Evolutionary conservation across 768 basidiomycete genomes (phyloP), one percentile per base, ranked within the genome.

Genomic region (Pluteus cervinus): DNA sequence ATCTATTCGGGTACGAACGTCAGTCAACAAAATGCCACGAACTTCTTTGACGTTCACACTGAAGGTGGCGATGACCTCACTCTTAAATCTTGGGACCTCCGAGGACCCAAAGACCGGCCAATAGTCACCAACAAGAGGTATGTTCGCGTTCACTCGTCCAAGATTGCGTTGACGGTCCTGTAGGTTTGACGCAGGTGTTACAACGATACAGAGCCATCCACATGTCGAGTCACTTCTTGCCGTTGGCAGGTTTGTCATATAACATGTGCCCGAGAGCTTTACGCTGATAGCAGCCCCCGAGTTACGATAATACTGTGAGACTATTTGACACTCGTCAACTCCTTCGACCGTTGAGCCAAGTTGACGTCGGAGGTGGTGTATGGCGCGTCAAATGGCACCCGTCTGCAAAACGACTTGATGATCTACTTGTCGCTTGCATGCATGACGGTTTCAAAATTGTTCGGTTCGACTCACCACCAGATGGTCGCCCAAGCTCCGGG

Each of bases 321-420:
- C 58, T 97, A 4, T 96, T 90, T 55, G 96, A 98, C 58, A 68
- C 65, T 0, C 81, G 94, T 4, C 83, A 79, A 33, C 76, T 76
- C 4, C 53, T 68, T 4, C 54, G 54, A 3, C 76, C 87, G 1
- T 46, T 97, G 9, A 53, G 61, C 1, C 62, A 71, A 33, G 74
- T 73, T 17, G 71, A 83, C 40, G 79, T 89, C 3, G 90, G 89
- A 8, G 96, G 96, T 9, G 96, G 96, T 3, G 86, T 79, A 8
- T 99, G 96, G 96, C 75, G 96, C 12, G 80, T 90, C 41, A 92
- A 94, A 57, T 99, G 92, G 90, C 91, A 98, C 59, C 91, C 93
- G 5, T 74, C 73, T 4, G 45, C 68, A 2, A 47, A 52, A n/a
- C 73, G 91, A 30, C 73, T 70, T 44, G 51, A 72, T 24, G 86